These are phyloP conservation scores for Yarrowia bubula DNA, from an alignment of 805 yeast species.

Conservation along the genomic window DNA sequence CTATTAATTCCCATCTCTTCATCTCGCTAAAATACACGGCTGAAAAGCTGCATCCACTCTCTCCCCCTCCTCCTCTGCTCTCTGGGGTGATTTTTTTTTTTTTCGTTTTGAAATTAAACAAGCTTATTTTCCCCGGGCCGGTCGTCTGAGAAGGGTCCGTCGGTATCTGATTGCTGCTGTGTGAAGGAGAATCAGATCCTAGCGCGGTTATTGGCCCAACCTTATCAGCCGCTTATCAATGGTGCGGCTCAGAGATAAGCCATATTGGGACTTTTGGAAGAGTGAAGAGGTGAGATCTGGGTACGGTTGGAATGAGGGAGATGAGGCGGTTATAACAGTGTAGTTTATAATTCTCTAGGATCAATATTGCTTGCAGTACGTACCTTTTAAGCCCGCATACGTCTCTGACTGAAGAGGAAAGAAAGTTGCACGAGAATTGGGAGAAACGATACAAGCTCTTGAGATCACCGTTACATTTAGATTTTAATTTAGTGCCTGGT, in stretches of 20 bases:
- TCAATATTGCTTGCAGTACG: neutral
- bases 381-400: too few species aligned
- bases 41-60: too few species aligned
- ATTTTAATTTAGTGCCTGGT: neutral
- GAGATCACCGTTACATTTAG: neutral
- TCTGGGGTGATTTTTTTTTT: neutral
- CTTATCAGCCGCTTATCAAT: conserved; percentile 15
- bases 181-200: neutral
- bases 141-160: neutral
- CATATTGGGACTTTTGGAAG: neutral
- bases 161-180: neutral
- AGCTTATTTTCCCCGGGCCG: conserved; percentile 19
- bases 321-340: neutral
- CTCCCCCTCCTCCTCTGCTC: neutral
- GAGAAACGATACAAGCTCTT: neutral
- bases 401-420: too few species aligned
- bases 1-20: too few species aligned
- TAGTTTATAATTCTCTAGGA: too few species aligned
- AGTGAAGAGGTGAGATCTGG: neutral
- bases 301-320: neutral
- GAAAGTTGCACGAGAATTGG: neutral
- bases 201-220: neutral
- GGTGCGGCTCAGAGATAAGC: conserved; percentile 6
- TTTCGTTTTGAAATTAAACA: neutral
- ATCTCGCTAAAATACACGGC: neutral